phyloP scores from a whole-genome alignment of 2,329 filamentous ascomycete species.

The Hortaea werneckii region DNA sequence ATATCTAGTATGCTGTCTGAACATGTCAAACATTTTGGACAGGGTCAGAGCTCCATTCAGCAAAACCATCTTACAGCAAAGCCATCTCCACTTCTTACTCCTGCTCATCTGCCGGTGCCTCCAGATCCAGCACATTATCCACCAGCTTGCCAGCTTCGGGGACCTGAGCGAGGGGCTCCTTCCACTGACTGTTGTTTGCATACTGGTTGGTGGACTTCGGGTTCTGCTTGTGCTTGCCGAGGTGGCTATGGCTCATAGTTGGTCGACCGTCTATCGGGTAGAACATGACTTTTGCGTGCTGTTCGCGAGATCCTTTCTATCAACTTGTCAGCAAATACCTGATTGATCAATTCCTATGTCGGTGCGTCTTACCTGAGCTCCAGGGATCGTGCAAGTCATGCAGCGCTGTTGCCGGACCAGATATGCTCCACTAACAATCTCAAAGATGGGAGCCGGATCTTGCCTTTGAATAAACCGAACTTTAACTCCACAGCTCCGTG shows the following conservation, averaged over 20 bases:
- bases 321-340: no score
- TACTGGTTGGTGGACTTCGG: constrained; percentile 1
- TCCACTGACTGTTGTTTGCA: neutral
- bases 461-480: neutral
- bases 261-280: neutral
- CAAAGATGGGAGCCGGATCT: neutral
- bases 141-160: no score
- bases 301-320: no score
- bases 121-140: no score
- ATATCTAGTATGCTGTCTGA: no score
- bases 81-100: no score
- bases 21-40: no score
- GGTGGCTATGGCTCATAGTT: neutral
- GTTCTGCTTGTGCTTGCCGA: neutral
- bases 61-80: no score
- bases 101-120: no score
- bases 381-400: neutral
- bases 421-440: neutral
- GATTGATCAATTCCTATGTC: neutral
- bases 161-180: neutral
- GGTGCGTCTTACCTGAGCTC: neutral
- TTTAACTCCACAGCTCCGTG: no score
- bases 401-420: neutral
- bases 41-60: no score
- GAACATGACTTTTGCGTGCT: neutral